A percentile compares a stretch with the other conserved stretches of the same genome.
Conservation (phyloP, 768 basidiomycete genomes). For the Amanita thiersii region DNA sequence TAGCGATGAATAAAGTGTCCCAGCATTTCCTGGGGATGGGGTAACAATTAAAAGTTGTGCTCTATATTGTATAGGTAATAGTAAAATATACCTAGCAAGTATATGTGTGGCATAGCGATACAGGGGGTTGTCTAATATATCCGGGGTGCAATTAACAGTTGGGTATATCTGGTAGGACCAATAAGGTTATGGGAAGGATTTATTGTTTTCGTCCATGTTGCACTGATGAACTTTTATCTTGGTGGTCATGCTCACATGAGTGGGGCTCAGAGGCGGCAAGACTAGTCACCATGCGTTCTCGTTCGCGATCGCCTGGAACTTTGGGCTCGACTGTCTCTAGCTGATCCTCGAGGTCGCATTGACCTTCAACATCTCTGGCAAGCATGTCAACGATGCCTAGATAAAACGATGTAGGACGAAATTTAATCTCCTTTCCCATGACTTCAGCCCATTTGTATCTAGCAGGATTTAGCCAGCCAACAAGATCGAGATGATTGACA, state of each 20-base stretch:
- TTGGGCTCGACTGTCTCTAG: neutral
- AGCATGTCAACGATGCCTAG: conserved; percentile 74
- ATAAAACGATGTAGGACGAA: conserved; percentile 90
- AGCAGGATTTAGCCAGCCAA: conserved; percentile 90
- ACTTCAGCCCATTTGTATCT: conserved; percentile 87
- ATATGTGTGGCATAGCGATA: neutral
- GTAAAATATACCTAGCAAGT: too few relatives aligned
- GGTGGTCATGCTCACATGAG: neutral
- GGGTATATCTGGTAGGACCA: too few relatives aligned
- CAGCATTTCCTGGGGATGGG: too few relatives aligned
- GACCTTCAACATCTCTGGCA: conserved; percentile 68
- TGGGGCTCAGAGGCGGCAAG: neutral
- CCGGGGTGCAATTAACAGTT: neutral
- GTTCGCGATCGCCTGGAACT: conserved; percentile 2
- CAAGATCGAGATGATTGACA: conserved; percentile 89
- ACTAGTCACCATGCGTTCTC: conserved; percentile 3
- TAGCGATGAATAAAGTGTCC: too few relatives aligned
- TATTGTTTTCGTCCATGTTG: too few relatives aligned
- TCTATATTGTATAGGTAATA: too few relatives aligned
- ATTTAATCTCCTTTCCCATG: conserved; percentile 83
- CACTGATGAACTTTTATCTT: neutral
- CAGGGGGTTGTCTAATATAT: neutral
- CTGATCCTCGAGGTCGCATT: conserved; percentile 11
- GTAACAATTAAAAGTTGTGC: too few relatives aligned
- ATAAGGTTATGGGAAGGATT: too few relatives aligned